Percentiles rank a stretch among this genome's conserved stretches.
Evolutionary conservation across 495 filamentous ascomycete species (phyloP).

Genomic region (Neurospora sp.): DNA sequence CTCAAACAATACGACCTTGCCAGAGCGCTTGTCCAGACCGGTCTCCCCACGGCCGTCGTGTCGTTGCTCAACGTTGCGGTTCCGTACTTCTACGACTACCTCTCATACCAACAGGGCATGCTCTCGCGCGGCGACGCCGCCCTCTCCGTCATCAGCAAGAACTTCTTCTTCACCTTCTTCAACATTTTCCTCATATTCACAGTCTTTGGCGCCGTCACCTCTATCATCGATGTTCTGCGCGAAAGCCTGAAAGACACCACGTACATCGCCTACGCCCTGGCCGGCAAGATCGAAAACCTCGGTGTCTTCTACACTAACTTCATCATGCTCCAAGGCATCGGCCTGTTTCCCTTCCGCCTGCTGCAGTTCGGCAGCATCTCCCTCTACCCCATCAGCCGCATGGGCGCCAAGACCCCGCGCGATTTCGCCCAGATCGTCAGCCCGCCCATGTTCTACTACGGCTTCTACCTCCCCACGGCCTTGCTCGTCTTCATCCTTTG

Average conservation of each 20-base stretch:
- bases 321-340: slow-evolving; percentile 85
- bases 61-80: slow-evolving; percentile 82
- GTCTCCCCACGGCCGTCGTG: slow-evolving; percentile 72
- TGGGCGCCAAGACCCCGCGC: slow-evolving; percentile 79
- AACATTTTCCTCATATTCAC: slow-evolving; percentile 96
- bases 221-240: slow-evolving; percentile 59
- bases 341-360: slow-evolving; percentile 85
- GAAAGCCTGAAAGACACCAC: slow-evolving; percentile 69
- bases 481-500: slow-evolving; percentile 90
- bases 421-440: slow-evolving; percentile 78
- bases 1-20: slow-evolving; percentile 57
- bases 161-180: slow-evolving; percentile 99
- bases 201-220: slow-evolving; percentile 70
- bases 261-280: slow-evolving; percentile 65
- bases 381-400: slow-evolving; percentile 70
- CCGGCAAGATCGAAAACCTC: slow-evolving; percentile 60
- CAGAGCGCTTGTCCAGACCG: slow-evolving; percentile 72
- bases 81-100: slow-evolving; percentile 89
- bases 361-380: slow-evolving; percentile 80
- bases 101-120: slow-evolving; percentile 86
- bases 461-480: slow-evolving; percentile 87
- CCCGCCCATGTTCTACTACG: slow-evolving; percentile 87
- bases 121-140: slow-evolving; percentile 92
- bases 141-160: slow-evolving; percentile 90
- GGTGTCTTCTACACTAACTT: slow-evolving; percentile 87